phyloP scores from a whole-genome alignment of 2,329 filamentous ascomycete genomes.

The Fusarium azukiicola region DNA sequence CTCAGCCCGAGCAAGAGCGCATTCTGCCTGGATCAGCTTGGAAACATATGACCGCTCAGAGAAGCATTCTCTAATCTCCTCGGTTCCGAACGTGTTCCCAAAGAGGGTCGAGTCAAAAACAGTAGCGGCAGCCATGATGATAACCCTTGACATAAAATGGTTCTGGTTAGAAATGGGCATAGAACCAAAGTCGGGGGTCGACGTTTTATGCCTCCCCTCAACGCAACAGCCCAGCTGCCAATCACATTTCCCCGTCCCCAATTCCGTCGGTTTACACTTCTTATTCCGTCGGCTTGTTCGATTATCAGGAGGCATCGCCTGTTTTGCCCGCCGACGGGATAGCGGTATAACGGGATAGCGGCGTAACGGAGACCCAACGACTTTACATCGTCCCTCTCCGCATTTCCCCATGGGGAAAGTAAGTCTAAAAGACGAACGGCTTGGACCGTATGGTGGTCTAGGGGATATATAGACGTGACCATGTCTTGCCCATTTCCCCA shows the following conservation, averaged over 20 bases:
- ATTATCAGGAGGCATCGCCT: not conserved
- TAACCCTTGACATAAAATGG: not conserved
- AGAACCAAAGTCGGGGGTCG: not conserved
- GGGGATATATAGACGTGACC: slow-evolving; percentile 22
- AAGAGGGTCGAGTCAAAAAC: slow-evolving; percentile 74
- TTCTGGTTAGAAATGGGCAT: not conserved
- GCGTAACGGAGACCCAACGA: slow-evolving; percentile 26
- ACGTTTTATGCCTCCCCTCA: slow-evolving; percentile 30
- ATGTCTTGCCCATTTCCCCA: not conserved
- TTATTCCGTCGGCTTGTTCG: slow-evolving; percentile 3
- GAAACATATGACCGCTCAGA: slow-evolving; percentile 72
- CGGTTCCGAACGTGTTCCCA: slow-evolving; percentile 73
- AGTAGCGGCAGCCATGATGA: slow-evolving; percentile 39
- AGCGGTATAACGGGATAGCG: slow-evolving; percentile 41
- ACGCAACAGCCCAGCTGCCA: not conserved
- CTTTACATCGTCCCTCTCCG: slow-evolving; percentile 15
- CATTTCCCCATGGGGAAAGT: slow-evolving; percentile 25
- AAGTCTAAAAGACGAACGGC: slow-evolving; percentile 2
- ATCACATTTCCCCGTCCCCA: not conserved
- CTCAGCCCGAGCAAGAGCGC: slow-evolving; percentile 73
- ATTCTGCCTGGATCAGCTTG: slow-evolving; percentile 73
- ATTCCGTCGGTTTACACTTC: slow-evolving; percentile 15
- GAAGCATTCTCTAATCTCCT: slow-evolving; percentile 74
- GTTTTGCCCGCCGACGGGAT: not conserved
- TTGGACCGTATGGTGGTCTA: not conserved